phyloP scores from a whole-genome alignment of 1,284 basidiomycete species.

The Trichosporon coremiiforme region DNA sequence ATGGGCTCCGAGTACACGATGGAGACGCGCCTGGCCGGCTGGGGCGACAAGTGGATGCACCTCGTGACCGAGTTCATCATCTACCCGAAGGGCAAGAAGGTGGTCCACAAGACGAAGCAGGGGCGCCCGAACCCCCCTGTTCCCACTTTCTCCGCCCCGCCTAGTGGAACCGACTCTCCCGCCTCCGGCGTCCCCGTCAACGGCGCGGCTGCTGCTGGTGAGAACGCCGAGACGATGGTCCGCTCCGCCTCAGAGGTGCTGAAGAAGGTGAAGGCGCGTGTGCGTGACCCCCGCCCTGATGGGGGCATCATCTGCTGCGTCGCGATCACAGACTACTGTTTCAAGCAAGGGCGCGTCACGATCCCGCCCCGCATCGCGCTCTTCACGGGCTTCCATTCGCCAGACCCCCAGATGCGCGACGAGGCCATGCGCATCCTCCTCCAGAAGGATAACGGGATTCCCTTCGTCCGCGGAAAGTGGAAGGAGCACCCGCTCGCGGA shows the following conservation, averaged over 20 bases:
- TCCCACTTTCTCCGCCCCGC: slow-evolving; percentile 23
- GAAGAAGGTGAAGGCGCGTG: slow-evolving; percentile 24
- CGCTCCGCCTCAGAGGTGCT: slow-evolving; percentile 22
- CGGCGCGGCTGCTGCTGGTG: neutral
- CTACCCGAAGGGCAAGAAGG: slow-evolving; percentile 61
- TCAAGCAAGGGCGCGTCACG: slow-evolving; percentile 74
- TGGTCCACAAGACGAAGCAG: slow-evolving; percentile 29
- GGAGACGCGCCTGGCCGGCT: slow-evolving; percentile 66
- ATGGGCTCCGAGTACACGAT: slow-evolving; percentile 71
- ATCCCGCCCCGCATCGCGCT: slow-evolving; percentile 64
- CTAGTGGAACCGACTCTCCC: slow-evolving; percentile 26
- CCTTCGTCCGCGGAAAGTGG: slow-evolving; percentile 51
- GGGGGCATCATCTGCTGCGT: slow-evolving; percentile 67
- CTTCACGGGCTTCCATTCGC: slow-evolving; percentile 36
- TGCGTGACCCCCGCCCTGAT: slow-evolving; percentile 45
- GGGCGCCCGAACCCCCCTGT: slow-evolving; percentile 16
- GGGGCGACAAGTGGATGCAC: slow-evolving; percentile 85
- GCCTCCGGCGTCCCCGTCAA: slow-evolving; percentile 26
- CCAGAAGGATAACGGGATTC: slow-evolving; percentile 44
- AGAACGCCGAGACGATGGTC: neutral
- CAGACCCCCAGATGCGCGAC: slow-evolving; percentile 31
- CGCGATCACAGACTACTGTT: slow-evolving; percentile 68
- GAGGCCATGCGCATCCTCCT: slow-evolving; percentile 37
- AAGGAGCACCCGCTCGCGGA: slow-evolving; percentile 45
- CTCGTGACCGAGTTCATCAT: slow-evolving; percentile 68